These are phyloP conservation scores for Eucalyptus microcorys DNA, from an alignment of 345 rosid species.

Conservation along the genomic window DNA sequence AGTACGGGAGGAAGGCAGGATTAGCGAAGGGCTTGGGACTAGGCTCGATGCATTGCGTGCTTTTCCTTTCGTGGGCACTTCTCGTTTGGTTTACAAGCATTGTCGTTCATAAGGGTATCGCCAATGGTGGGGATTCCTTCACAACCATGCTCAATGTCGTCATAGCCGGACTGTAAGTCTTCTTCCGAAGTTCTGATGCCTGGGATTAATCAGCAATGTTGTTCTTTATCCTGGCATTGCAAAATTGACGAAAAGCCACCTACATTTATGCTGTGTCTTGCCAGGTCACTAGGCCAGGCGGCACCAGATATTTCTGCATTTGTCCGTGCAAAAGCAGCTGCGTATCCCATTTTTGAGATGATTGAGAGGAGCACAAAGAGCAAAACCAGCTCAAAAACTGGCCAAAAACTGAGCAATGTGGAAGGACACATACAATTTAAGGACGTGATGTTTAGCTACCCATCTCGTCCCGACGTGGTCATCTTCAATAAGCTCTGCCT, in stretches of 20 bases:
- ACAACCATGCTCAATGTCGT: slow-evolving; percentile 99
- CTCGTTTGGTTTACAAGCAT: slow-evolving; percentile 93
- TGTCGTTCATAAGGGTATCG: slow-evolving; percentile 69
- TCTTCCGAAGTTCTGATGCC: background rate
- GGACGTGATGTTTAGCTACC: slow-evolving; percentile 64
- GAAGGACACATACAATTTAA: slow-evolving; percentile 73
- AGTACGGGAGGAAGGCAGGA: slow-evolving; percentile 77
- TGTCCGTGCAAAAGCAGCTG: slow-evolving; percentile 74
- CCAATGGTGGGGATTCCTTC: slow-evolving; percentile 86
- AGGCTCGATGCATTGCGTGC: slow-evolving; percentile 73
- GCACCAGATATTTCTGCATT: slow-evolving; percentile 88
- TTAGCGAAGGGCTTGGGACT: slow-evolving; percentile 88
- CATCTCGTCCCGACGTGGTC: slow-evolving; percentile 69
- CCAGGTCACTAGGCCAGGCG: slow-evolving; percentile 87
- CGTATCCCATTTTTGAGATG: slow-evolving; percentile 89
- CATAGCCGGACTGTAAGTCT: slow-evolving; percentile 80
- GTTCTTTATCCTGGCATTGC: background rate
- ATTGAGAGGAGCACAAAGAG: slow-evolving; percentile 64
- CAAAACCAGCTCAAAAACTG: slow-evolving; percentile 43
- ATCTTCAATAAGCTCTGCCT: slow-evolving; percentile 55
- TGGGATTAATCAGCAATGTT: background rate
- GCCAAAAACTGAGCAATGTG: slow-evolving; percentile 38
- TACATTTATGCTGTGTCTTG: background rate
- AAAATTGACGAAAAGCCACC: background rate
- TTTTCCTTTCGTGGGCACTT: slow-evolving; percentile 89